These are phyloP conservation scores for Raffaelea albimanens DNA, from an alignment of 2,329 filamentous ascomycete genomes.

Conservation along the genomic window DNA sequence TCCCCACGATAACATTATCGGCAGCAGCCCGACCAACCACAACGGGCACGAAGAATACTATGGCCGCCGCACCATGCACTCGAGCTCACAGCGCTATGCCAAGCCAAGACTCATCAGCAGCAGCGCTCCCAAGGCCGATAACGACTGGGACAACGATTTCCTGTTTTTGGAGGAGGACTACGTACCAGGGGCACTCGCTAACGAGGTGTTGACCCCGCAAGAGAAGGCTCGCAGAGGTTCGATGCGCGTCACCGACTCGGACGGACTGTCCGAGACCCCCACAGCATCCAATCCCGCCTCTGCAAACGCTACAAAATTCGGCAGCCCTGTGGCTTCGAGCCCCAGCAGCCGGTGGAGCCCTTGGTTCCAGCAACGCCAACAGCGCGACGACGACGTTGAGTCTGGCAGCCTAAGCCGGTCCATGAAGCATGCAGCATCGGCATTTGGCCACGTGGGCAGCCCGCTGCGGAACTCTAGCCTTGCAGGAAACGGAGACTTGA, in stretches of 20 bases:
- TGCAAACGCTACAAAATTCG: slow-evolving; percentile 40
- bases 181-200: slow-evolving; percentile 59
- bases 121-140: slow-evolving; percentile 51
- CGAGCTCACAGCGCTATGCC: slow-evolving; percentile 46
- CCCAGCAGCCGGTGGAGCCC: slow-evolving; percentile 55
- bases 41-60: slow-evolving; percentile 47
- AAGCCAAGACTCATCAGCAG: slow-evolving; percentile 61
- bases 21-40: slow-evolving; percentile 40
- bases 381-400: slow-evolving; percentile 44
- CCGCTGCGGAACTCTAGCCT: slow-evolving; percentile 55
- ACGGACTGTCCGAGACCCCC: slow-evolving; percentile 23
- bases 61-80: slow-evolving; percentile 62
- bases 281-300: slow-evolving; percentile 23
- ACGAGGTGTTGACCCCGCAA: slow-evolving; percentile 56
- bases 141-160: slow-evolving; percentile 59
- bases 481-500: slow-evolving; percentile 33
- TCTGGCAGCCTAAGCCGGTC: slow-evolving; percentile 19
- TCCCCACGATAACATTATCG: slow-evolving; percentile 23
- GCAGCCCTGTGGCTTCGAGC: slow-evolving; percentile 44
- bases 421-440: slow-evolving; percentile 38
- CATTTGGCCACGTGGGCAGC: slow-evolving; percentile 57
- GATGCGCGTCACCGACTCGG: slow-evolving; percentile 38
- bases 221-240: slow-evolving; percentile 59
- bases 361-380: slow-evolving; percentile 27
- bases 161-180: slow-evolving; percentile 79